Evolutionary conservation across 257 asterid species (phyloP), one percentile per base, ranked within the genome.

Genomic region (Solanum neorickii): DNA sequence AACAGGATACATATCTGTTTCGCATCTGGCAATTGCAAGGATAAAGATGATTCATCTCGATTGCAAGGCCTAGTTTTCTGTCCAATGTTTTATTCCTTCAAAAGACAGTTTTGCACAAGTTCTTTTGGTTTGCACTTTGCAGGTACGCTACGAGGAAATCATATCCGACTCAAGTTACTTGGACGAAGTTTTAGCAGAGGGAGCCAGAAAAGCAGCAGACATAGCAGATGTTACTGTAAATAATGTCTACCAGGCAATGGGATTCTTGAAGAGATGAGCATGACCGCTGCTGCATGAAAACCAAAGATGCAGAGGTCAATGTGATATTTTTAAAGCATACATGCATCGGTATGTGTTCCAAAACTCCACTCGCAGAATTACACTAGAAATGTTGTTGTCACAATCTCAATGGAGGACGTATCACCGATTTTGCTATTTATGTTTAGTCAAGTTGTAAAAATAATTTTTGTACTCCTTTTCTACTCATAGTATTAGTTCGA

Each of bases 161-260:
- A 91, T 90, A 88, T 93, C 98, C 10, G 98, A 96, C 76, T 12
- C 93, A 29, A 80, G 91, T 73, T 94, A 93, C 92, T 88, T 95
- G 95, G 96, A 97, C 88, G 35, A 44, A 25, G 86, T 95, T 76
- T 90, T 97, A 92, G 94, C 95, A 6, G 98, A 95, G 88, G 99
- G 98, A 74, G 98, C 99, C 85, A 65, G 84, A 83, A 97, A 90
- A 91, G 99, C 99, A 37, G 68, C 95, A 12, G 90, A 93, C 86
- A 92, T 95, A 82, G 98, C 98, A 4, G 98, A 95, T 82, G 90
- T 84, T 85, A 94, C 98, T 41, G 93, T 97, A 69, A 87, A 89
- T 87, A 93, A 93, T 77, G 94, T 93, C 49, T 95, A 91, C 89
- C 97, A 96, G 91, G 98, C 99, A 74, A 95, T 96, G 99, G 98